These are phyloP conservation scores for Citrullus colocynthis DNA, from an alignment of 306 rosid species.

Conservation along the genomic window DNA sequence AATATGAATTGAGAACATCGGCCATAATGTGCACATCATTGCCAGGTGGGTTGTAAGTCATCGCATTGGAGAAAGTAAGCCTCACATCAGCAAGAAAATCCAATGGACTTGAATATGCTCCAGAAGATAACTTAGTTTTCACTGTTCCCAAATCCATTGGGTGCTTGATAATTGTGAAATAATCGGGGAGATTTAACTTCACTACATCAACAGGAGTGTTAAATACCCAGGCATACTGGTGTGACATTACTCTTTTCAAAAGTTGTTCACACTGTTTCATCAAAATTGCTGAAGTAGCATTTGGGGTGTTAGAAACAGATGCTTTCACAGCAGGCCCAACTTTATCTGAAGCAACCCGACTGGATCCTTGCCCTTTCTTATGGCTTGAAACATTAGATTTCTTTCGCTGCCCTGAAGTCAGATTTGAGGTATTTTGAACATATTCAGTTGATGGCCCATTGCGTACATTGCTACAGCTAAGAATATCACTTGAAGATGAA, in stretches of 20 bases:
- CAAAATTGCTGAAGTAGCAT: slow-evolving; percentile 28
- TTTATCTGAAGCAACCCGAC: slow-evolving; percentile 39
- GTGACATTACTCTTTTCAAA: slow-evolving; percentile 49
- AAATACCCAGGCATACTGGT: slow-evolving; percentile 58
- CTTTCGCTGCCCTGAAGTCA: slow-evolving; percentile 21
- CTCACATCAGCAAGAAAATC: slow-evolving; percentile 53
- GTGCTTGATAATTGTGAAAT: slow-evolving; percentile 50
- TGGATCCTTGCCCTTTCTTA: slow-evolving; percentile 36
- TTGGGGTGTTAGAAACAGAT: slow-evolving; percentile 24
- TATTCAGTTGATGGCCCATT: slow-evolving; percentile 27
- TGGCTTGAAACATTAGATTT: slow-evolving; percentile 15
- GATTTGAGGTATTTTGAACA: slow-evolving; percentile 18
- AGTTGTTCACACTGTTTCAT: slow-evolving; percentile 64
- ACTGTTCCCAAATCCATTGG: slow-evolving; percentile 86
- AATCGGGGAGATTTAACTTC: slow-evolving; percentile 68
- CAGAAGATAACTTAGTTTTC: slow-evolving; percentile 39
- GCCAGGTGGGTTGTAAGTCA: slow-evolving; percentile 75
- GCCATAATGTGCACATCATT: slow-evolving; percentile 63
- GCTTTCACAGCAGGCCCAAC: slow-evolving; percentile 24
- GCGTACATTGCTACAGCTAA: slow-evolving; percentile 48
- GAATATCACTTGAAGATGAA: slow-evolving; percentile 68
- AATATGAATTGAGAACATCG: slow-evolving; percentile 47
- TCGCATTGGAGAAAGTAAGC: slow-evolving; percentile 67
- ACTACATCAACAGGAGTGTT: slow-evolving; percentile 61
- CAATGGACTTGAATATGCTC: slow-evolving; percentile 35